Conservation (phyloP, 495 filamentous ascomycete species). For the Astrothelium subdiscretum region DNA sequence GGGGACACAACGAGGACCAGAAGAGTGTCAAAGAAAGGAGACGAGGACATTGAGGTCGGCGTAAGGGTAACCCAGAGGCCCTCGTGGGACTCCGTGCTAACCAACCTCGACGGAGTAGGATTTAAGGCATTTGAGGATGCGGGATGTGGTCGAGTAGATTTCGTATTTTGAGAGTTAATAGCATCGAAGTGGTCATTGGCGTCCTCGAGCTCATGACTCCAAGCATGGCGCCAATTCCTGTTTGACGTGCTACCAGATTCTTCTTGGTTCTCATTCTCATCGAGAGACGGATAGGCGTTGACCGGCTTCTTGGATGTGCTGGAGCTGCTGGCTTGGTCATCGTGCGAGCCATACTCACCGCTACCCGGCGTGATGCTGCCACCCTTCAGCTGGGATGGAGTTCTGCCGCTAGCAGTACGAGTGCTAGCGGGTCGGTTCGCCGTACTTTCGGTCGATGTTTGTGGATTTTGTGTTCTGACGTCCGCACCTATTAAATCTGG, state of each 20-base stretch:
- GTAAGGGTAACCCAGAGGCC: conserved; percentile 94
- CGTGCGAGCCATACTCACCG: conserved; percentile 51
- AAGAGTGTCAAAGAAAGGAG: conserved; percentile 91
- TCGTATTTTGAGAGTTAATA: not conserved
- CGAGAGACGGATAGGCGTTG: conserved; percentile 15
- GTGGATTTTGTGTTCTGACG: conserved; percentile 10
- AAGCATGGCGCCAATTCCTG: not conserved
- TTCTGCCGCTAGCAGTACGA: conserved; percentile 5
- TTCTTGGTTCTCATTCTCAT: not conserved
- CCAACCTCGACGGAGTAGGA: not conserved
- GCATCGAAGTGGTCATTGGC: not conserved
- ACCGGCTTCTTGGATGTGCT: conserved; percentile 34
- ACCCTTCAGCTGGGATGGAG: conserved; percentile 36
- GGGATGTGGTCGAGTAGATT: not conserved
- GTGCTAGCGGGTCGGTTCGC: not conserved
- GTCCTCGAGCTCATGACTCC: not conserved
- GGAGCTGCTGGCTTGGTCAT: conserved; percentile 18
- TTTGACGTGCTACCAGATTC: not conserved
- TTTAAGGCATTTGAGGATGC: not conserved
- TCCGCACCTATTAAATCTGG: conserved; percentile 52
- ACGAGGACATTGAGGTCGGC: conserved; percentile 80
- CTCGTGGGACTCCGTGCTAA: conserved; percentile 36
- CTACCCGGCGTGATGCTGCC: conserved; percentile 68
- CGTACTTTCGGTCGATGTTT: conserved; percentile 1
- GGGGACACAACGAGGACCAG: conserved; percentile 87